A percentile compares a stretch with the other conserved stretches of the same genome.
Conservation (phyloP, 441 rosid species). For the Lepidium campestre region DNA sequence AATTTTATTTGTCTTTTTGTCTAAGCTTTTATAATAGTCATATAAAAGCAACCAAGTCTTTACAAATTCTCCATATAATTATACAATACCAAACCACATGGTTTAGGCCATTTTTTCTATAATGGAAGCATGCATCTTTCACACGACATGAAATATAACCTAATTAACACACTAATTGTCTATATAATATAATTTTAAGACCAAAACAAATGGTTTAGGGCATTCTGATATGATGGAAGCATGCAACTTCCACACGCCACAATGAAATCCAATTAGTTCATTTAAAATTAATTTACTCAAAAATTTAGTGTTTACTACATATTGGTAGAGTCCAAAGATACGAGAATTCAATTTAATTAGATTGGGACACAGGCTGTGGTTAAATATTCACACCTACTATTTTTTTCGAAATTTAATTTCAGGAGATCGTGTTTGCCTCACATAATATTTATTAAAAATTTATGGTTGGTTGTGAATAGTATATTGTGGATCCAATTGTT, state of each 20-base stretch:
- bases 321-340: background rate
- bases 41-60: background rate
- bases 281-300: background rate
- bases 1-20: too few species aligned
- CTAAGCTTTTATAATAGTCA: background rate
- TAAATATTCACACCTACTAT: too few species aligned
- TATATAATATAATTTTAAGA: background rate
- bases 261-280: background rate
- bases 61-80: background rate
- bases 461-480: too few species aligned
- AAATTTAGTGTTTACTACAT: background rate
- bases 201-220: slow-evolving; percentile 1
- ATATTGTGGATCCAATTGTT: too few species aligned
- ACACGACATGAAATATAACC: background rate
- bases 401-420: too few species aligned
- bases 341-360: background rate
- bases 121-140: slow-evolving; percentile 10
- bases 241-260: slow-evolving; percentile 18
- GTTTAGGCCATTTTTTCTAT: background rate
- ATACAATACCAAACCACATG: background rate
- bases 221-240: background rate
- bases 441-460: too few species aligned
- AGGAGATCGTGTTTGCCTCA: too few species aligned
- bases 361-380: background rate
- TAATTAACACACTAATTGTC: background rate